These are phyloP conservation scores for Dioszegia crocea DNA, from an alignment of 768 basidiomycete species.

Conservation along the genomic window DNA sequence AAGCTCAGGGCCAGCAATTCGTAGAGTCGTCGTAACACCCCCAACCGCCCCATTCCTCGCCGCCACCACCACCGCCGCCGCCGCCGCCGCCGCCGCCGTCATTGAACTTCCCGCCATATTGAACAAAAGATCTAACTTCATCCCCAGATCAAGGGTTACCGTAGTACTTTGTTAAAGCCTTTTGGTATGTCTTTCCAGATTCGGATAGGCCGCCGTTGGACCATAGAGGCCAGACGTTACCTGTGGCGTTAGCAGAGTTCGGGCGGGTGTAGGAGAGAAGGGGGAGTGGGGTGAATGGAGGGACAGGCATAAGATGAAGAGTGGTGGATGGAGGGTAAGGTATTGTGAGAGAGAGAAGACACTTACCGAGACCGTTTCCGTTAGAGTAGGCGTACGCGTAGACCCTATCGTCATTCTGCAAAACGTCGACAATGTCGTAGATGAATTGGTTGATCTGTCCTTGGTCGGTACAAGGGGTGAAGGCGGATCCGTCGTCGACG, in stretches of 20 bases:
- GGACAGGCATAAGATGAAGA: neutral
- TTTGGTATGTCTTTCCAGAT: constrained; percentile 43
- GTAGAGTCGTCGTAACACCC: neutral
- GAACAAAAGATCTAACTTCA: too few relatives aligned
- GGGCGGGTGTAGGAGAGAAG: neutral
- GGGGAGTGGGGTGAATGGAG: neutral
- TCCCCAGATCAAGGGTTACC: neutral
- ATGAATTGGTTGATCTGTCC: constrained; percentile 48
- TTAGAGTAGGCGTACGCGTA: constrained; percentile 48
- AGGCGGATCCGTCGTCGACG: constrained; percentile 43
- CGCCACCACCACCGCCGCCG: neutral
- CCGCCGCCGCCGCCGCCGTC: too few relatives aligned
- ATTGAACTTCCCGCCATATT: too few relatives aligned
- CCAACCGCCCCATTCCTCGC: neutral
- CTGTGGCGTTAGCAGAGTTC: constrained; percentile 19
- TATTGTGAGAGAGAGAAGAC: too few relatives aligned
- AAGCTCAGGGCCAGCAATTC: neutral
- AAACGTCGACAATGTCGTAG: constrained; percentile 46
- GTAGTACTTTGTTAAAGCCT: constrained; percentile 43
- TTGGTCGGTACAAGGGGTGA: constrained; percentile 49
- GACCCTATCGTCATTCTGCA: constrained; percentile 44
- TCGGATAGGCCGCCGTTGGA: constrained; percentile 37
- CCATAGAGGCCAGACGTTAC: constrained; percentile 43
- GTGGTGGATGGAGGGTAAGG: too few relatives aligned
- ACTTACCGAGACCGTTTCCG: constrained; percentile 40